Evolutionary conservation across 495 filamentous ascomycete genomes (phyloP).

Genomic region (Hyaloscypha bicolor): DNA sequence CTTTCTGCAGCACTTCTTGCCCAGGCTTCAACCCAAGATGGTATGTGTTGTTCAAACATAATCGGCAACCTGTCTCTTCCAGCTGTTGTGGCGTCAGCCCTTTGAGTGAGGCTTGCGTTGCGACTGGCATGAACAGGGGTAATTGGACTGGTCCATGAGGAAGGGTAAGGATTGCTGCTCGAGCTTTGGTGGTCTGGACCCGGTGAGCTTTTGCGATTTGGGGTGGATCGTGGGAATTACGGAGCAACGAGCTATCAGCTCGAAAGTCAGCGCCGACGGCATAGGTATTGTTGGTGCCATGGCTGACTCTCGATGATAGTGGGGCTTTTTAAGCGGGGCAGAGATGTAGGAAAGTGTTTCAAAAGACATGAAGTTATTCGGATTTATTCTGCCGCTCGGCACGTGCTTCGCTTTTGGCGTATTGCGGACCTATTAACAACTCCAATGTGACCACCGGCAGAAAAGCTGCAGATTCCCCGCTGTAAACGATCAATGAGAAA

Average conservation of each 20-base stretch:
- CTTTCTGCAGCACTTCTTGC: conserved; percentile 78
- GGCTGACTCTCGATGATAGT: neutral
- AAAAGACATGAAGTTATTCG: conserved; percentile 6
- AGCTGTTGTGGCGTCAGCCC: conserved; percentile 92
- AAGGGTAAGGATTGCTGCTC: conserved; percentile 85
- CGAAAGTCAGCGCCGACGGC: conserved; percentile 79
- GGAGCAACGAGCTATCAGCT: conserved; percentile 80
- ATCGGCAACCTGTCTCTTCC: conserved; percentile 80
- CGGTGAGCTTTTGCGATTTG: conserved; percentile 21
- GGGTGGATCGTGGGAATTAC: conserved; percentile 49
- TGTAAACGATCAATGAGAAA: neutral
- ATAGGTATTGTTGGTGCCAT: conserved; percentile 41
- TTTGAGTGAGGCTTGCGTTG: conserved; percentile 96
- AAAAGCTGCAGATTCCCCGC: neutral
- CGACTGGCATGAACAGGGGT: conserved; percentile 97
- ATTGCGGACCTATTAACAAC: neutral
- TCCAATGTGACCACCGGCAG: neutral
- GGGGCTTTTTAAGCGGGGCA: neutral
- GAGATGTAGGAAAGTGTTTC: neutral
- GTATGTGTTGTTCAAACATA: conserved; percentile 97
- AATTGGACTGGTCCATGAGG: conserved; percentile 90
- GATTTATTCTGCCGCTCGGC: conserved; percentile 19
- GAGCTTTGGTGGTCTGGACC: conserved; percentile 85
- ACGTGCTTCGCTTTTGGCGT: neutral
- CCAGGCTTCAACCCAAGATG: conserved; percentile 94